Evolutionary conservation across 108 stramenopile genomes (phyloP).

Genomic region (Poteriospumella lacustris): DNA sequence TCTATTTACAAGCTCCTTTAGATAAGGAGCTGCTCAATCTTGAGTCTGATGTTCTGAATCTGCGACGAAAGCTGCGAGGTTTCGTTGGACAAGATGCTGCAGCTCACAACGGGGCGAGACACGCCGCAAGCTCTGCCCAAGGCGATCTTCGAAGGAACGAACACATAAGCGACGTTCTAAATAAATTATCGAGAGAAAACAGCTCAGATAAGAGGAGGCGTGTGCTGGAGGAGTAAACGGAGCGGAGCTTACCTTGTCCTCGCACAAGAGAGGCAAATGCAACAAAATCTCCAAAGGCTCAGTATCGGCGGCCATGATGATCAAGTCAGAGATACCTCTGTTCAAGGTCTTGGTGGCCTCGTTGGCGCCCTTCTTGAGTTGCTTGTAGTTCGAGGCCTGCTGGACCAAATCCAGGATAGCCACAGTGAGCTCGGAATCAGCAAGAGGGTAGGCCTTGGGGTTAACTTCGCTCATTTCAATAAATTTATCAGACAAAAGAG

Average conservation of each 20-base stretch:
- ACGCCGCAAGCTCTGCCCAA: constrained; percentile 98
- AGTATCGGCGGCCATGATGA: constrained; percentile 98
- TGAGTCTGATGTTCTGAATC: constrained; percentile 90
- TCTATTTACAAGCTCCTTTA: no score
- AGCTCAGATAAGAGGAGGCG: not conserved
- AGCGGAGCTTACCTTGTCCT: constrained; percentile 70
- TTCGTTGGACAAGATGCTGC: constrained; percentile 92
- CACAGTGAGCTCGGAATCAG: constrained; percentile 95
- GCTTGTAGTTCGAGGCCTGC: constrained; percentile 89
- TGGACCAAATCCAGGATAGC: constrained; percentile 94
- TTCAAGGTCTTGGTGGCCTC: constrained; percentile 99
- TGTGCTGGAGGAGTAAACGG: not conserved
- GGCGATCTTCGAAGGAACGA: constrained; percentile 96
- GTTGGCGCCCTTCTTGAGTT: constrained; percentile 99
- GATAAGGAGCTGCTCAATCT: constrained; percentile 98
- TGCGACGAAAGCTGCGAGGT: constrained; percentile 92
- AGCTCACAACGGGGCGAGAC: constrained; percentile 91
- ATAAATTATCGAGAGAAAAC: not conserved
- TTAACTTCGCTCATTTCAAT: constrained; percentile 16
- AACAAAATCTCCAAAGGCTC: constrained; percentile 98
- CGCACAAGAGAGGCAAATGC: constrained; percentile 95
- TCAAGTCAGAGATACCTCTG: constrained; percentile 94
- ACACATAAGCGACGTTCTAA: constrained; percentile 94
- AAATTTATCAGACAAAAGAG: no score
- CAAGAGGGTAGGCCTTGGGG: constrained; percentile 87